Percentiles rank a stretch among this genome's conserved stretches.
phyloP scores from a whole-genome alignment of 352 stramenopile genomes.

The Phytophthora megakarya region DNA sequence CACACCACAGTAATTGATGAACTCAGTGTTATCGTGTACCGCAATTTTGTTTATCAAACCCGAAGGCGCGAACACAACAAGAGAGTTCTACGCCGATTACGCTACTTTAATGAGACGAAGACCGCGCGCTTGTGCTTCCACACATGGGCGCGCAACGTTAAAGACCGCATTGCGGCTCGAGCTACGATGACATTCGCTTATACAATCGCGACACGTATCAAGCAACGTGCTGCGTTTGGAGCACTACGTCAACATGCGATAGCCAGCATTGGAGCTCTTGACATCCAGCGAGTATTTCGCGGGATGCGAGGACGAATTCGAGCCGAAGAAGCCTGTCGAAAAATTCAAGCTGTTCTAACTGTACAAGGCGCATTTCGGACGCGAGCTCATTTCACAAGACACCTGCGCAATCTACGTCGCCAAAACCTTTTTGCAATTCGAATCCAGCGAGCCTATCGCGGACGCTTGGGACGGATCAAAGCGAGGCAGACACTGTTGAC shows the following conservation, averaged over 20 bases:
- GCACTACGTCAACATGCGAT: constrained; percentile 50
- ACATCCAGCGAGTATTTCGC: constrained; percentile 68
- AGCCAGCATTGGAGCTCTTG: constrained; percentile 53
- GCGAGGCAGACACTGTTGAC: constrained; percentile 43
- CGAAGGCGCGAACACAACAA: constrained; percentile 57
- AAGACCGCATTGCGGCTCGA: constrained; percentile 44
- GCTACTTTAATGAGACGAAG: constrained; percentile 56
- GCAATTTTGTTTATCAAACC: constrained; percentile 47
- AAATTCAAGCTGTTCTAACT: constrained; percentile 55
- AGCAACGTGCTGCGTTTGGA: constrained; percentile 44
- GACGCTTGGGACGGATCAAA: constrained; percentile 50
- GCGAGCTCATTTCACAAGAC: constrained; percentile 60
- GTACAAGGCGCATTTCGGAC: constrained; percentile 74
- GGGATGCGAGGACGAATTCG: constrained; percentile 45
- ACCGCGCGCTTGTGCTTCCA: constrained; percentile 44
- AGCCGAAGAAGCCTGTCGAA: constrained; percentile 36
- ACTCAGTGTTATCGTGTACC: constrained; percentile 56
- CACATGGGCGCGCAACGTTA: constrained; percentile 41
- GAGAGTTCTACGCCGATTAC: constrained; percentile 56
- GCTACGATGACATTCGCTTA: constrained; percentile 36
- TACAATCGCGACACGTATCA: constrained; percentile 37
- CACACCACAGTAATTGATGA: constrained; percentile 66
- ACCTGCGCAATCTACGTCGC: constrained; percentile 44
- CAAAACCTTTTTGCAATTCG: constrained; percentile 55
- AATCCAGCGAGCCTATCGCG: constrained; percentile 69